Base-by-base conservation (phyloP, 1,284 basidiomycete species). In the Malassezia sp. region DNA sequence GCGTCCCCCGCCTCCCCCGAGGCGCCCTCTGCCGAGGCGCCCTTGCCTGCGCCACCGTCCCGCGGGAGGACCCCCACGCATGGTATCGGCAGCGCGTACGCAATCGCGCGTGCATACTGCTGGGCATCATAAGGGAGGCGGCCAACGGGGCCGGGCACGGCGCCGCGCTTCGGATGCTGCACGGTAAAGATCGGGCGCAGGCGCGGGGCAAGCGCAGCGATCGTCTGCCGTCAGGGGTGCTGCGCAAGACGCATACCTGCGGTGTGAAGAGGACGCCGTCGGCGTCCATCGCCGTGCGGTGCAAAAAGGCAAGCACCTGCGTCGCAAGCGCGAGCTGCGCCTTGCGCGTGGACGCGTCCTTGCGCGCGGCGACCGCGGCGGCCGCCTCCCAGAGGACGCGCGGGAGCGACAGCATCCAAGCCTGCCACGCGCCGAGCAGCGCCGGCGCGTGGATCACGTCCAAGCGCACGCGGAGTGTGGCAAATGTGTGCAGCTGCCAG, bases 371-470 rank as follows among this genome's bases (percentile, higher is more conserved):
- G 12, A 23, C 29, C 28, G 28, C 20, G 8, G 39, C 32, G 1
- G 40, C 30, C 5, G 39, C 40, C 29, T 49, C 38, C 46, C 46
- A 49, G 8, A 49, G 39, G n/a, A 28, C 23, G n/a, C 46, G 46
- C 10, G 46, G 46, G 23, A 49, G 39, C 15, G 46, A 22, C 18
- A 38, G 23, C n/a, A 49, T 21, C 46, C 46, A 49, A 2, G 26
- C 32, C 14, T 49, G 38, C 40, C 39, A 42, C 3, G 21, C 27
- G 15, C 15, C 23, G 8, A n/a, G 45, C 12, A 30, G 11, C 20
- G 12, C 18, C 17, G 46, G 21, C 17, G 20, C 27, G n/a, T 42
- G 33, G 9, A 49, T 15, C 4, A 34, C 39, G 1, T 12, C 17
- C 12, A 49, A n/a, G 14, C 27, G 21, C 27, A 37, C 35, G 8